Evolutionary conservation across 257 asterid genomes (phyloP), one percentile per base, ranked within the genome.

Genomic region (Apocynum venetum): DNA sequence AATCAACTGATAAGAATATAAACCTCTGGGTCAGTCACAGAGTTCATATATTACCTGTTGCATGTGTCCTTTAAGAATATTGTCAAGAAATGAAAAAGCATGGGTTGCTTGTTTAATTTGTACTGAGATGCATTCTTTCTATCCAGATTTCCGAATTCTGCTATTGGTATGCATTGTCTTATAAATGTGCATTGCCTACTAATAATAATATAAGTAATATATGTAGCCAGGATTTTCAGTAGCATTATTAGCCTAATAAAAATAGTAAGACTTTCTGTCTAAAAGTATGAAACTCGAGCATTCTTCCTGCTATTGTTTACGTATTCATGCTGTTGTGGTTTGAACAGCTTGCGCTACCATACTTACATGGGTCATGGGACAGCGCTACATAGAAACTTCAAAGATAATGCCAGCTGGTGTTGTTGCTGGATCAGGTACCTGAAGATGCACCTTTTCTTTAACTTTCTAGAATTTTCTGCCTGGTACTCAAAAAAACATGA

Each of bases 331-430:
- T n/a, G 0, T 25, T 35, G 36, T 76, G 74, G 72, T 73, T 79
- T 72, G 49, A 83, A 88, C 92, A 91, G 98, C 79, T 75, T 78
- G 90, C 85, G 97, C 98, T 71, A 93, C 89, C 38, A 7, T 71
- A 12, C 86, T 96, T 51, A 88, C 98, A 14, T 93, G 84, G 88
- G 85, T 90, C 77, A 96, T 96, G 99, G 92, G 91, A 48, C 91
- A 88, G 64, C 90, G 98, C 31, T 96, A 93, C 89, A 56, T 87
- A 87, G 84, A 82, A 81, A 91, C 97, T 55, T 85, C 94, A 55
- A 95, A 93, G 80, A 85, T 96, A 78, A 96, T 96, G 99, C 99
- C 99, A 0, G 97, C 99, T 77, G 99, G 98, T 66, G 46, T 93
- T 15, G 92, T 96, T 86, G 97, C 97, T 98, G 92, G 63, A 81